These are phyloP conservation scores for Liquidambar formosana DNA, from an alignment of 164 flowering plant species.

Conservation along the genomic window DNA sequence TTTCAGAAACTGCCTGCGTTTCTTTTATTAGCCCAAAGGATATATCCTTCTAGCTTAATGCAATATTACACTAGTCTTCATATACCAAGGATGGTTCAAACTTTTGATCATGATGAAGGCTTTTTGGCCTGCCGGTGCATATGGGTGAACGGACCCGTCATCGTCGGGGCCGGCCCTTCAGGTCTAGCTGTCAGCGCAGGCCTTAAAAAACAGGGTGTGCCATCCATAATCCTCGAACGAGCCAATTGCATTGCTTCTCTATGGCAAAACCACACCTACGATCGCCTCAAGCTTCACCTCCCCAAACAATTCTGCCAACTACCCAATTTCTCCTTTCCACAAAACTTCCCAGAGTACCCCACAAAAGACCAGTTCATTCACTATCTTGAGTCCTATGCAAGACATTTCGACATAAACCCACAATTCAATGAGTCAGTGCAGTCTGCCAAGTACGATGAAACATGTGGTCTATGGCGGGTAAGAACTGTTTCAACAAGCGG, in stretches of 20 bases:
- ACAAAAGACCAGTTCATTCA: slow-evolving; percentile 68
- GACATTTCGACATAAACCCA: slow-evolving; percentile 56
- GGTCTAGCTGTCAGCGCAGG: slow-evolving; percentile 77
- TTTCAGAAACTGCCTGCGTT: too few relatives aligned
- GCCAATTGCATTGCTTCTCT: slow-evolving; percentile 89
- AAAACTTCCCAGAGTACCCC: slow-evolving; percentile 76
- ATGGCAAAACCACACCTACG: slow-evolving; percentile 85
- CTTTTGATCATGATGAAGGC: slow-evolving; percentile 25
- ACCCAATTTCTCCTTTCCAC: slow-evolving; percentile 68
- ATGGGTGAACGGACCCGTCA: slow-evolving; percentile 87
- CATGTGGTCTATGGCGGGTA: slow-evolving; percentile 75
- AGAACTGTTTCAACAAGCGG: slow-evolving; percentile 25
- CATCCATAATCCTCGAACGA: slow-evolving; percentile 70
- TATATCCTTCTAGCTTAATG: too few relatives aligned
- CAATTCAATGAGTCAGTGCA: slow-evolving; percentile 69
- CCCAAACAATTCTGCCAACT: slow-evolving; percentile 85
- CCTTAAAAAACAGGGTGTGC: slow-evolving; percentile 72
- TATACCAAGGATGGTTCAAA: slow-evolving; percentile 34
- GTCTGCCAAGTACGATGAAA: slow-evolving; percentile 65
- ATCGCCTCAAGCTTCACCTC: slow-evolving; percentile 88
- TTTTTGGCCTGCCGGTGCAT: slow-evolving; percentile 45
- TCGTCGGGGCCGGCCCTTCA: slow-evolving; percentile 89
- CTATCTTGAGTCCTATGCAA: slow-evolving; percentile 70
- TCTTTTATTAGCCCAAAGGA: too few relatives aligned
- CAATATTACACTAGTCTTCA: not conserved